These are phyloP conservation scores for Beauveria brongniartii DNA, from an alignment of 2,329 filamentous ascomycete species.

Conservation along the genomic window DNA sequence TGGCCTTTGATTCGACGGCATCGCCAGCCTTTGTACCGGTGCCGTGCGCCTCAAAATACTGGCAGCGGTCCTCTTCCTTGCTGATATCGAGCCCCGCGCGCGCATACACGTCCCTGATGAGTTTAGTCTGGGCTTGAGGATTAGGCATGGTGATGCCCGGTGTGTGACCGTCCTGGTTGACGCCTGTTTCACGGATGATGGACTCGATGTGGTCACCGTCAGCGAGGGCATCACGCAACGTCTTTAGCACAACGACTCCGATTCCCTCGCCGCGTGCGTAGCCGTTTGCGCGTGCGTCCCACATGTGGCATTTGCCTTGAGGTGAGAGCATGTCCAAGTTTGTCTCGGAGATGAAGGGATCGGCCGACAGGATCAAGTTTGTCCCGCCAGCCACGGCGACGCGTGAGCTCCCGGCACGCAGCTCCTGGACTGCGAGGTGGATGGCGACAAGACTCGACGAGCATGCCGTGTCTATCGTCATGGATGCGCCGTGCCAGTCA, in stretches of 20 bases:
- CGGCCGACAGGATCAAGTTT: slow-evolving; percentile 12
- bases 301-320: slow-evolving; percentile 37
- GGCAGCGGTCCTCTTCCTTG: slow-evolving; percentile 21
- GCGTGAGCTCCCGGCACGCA: slow-evolving; percentile 34
- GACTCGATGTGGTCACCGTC: slow-evolving; percentile 44
- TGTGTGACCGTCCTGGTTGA: slow-evolving; percentile 45
- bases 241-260: slow-evolving; percentile 44
- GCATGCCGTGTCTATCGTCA: slow-evolving; percentile 42
- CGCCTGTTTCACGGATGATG: slow-evolving; percentile 39
- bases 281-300: slow-evolving; percentile 26
- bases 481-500: slow-evolving; percentile 41
- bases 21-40: slow-evolving; percentile 44
- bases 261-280: slow-evolving; percentile 52
- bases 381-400: slow-evolving; percentile 28
- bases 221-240: slow-evolving; percentile 39
- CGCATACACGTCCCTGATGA: slow-evolving; percentile 24
- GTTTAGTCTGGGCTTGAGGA: slow-evolving; percentile 30
- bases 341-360: slow-evolving; percentile 27
- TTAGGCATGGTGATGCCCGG: slow-evolving; percentile 49
- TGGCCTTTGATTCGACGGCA: slow-evolving; percentile 37
- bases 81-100: slow-evolving; percentile 15
- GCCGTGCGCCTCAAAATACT: slow-evolving; percentile 34
- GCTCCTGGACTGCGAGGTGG: slow-evolving; percentile 37
- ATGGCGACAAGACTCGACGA: slow-evolving; percentile 41
- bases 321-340: slow-evolving; percentile 40